Evolutionary conservation across 1,284 basidiomycete species (phyloP).

Genomic region (Malassezia dermatis): DNA sequence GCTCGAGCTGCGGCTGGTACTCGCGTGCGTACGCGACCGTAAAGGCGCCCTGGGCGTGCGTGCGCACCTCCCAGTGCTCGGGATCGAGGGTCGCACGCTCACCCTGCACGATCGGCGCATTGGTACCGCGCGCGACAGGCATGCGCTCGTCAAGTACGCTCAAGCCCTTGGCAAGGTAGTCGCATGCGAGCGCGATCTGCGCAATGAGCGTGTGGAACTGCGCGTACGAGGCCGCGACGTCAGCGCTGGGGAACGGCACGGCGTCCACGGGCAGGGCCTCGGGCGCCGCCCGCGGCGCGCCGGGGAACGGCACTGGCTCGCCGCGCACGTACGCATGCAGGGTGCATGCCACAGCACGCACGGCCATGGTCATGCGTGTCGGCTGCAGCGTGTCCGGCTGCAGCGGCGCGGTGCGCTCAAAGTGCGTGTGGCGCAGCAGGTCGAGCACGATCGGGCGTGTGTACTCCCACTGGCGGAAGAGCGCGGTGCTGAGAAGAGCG

Average conservation of each 20-base stretch:
- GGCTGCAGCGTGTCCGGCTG: constrained; percentile 36
- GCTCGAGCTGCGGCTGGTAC: constrained; percentile 59
- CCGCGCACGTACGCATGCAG: constrained; percentile 62
- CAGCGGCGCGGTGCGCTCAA: constrained; percentile 28
- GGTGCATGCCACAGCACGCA: constrained; percentile 68
- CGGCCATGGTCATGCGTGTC: constrained; percentile 59
- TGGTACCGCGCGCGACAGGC: constrained; percentile 8
- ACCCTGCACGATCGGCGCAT: constrained; percentile 13
- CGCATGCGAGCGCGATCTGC: constrained; percentile 59
- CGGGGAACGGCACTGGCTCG: constrained; percentile 63
- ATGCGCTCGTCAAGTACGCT: constrained; percentile 76
- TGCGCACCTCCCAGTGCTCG: constrained; percentile 52
- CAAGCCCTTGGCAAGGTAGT: constrained; percentile 63
- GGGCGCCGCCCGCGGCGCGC: not conserved
- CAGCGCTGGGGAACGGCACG: constrained; percentile 51
- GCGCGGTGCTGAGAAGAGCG: constrained; percentile 69
- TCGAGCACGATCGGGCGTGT: constrained; percentile 66
- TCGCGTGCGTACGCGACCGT: constrained; percentile 58
- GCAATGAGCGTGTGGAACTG: constrained; percentile 59
- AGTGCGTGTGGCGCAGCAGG: constrained; percentile 33
- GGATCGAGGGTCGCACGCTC: constrained; percentile 37
- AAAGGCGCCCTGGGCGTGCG: constrained; percentile 55
- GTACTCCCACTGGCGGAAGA: constrained; percentile 75
- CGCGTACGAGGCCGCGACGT: constrained; percentile 67
- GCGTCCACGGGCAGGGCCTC: constrained; percentile 57